Conservation (phyloP, 192 early-diverging fungal genomes). For the Glomus cerebriforme region DNA sequence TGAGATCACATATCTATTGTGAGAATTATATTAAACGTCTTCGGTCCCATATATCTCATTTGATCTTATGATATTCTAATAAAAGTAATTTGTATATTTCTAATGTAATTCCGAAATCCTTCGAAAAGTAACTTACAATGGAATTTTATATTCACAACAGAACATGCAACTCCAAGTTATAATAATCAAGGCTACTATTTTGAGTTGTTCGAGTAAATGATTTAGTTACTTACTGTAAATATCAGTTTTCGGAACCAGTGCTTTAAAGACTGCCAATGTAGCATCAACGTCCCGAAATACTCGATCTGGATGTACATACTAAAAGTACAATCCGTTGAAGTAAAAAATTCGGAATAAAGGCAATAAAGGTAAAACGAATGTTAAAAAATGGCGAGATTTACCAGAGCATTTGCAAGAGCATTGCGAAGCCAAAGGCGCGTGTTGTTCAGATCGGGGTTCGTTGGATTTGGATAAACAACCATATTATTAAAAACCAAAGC, state of each 20-base stretch:
- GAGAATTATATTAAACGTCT: conserved; percentile 8
- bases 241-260: conserved; percentile 64
- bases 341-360: not conserved
- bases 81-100: not conserved
- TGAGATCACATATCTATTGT: conserved; percentile 22
- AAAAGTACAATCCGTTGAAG: not conserved
- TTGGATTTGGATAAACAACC: not conserved
- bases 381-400: not conserved
- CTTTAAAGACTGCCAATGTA: conserved; percentile 55
- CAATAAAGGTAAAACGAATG: not conserved
- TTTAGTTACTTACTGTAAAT: conserved; percentile 57
- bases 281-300: conserved; percentile 68
- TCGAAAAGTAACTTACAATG: not conserved
- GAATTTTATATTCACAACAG: not conserved
- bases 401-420: not conserved
- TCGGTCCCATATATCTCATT: not conserved
- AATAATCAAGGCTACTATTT: not conserved
- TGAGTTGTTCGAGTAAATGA: not conserved
- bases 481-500: not conserved
- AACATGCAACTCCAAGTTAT: not conserved
- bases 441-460: not conserved
- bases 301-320: conserved; percentile 67
- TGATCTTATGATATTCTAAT: conserved; percentile 12
- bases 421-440: conserved; percentile 1
- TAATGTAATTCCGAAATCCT: not conserved